A percentile compares a stretch with the other conserved stretches of the same genome.
Evolutionary conservation across 768 basidiomycete species (phyloP).

Genomic region (Dictyophora rubrovolvata): DNA sequence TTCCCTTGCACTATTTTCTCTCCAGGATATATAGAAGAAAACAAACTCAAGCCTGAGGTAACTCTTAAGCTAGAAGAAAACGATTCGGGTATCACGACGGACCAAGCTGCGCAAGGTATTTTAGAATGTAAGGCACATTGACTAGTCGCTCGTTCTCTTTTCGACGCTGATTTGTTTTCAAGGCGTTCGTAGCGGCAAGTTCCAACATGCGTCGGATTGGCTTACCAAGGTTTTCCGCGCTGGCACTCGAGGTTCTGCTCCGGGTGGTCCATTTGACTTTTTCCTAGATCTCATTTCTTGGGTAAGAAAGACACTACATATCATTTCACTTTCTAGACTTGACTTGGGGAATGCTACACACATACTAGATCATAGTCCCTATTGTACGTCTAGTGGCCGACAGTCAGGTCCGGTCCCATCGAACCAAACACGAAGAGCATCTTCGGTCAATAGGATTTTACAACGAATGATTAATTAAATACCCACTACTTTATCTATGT

Average conservation of each 20-base stretch:
- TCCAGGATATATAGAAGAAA: slow-evolving; percentile 68
- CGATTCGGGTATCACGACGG: slow-evolving; percentile 54
- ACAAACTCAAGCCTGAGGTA: slow-evolving; percentile 65
- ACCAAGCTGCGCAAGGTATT: slow-evolving; percentile 48
- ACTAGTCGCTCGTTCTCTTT: neutral
- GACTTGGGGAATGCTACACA: neutral
- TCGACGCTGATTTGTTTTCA: neutral
- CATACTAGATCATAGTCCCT: neutral
- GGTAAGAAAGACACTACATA: slow-evolving; percentile 23
- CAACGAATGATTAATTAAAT: neutral
- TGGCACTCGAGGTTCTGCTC: slow-evolving; percentile 52
- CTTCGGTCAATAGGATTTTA: slow-evolving; percentile 2
- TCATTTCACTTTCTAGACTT: neutral
- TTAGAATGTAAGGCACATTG: slow-evolving; percentile 38
- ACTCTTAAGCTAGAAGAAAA: slow-evolving; percentile 65
- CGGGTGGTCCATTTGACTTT: slow-evolving; percentile 48
- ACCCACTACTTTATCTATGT: neutral
- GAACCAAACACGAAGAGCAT: slow-evolving; percentile 3
- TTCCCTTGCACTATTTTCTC: slow-evolving; percentile 76
- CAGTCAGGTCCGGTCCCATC: neutral
- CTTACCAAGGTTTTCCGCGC: slow-evolving; percentile 60
- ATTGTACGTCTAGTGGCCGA: neutral
- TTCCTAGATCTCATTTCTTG: slow-evolving; percentile 31
- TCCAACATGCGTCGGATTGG: slow-evolving; percentile 67
- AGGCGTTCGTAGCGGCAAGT: slow-evolving; percentile 62